These are phyloP conservation scores for Corniculantispora saksenae DNA, from an alignment of 2,329 filamentous ascomycete species.

Conservation along the genomic window DNA sequence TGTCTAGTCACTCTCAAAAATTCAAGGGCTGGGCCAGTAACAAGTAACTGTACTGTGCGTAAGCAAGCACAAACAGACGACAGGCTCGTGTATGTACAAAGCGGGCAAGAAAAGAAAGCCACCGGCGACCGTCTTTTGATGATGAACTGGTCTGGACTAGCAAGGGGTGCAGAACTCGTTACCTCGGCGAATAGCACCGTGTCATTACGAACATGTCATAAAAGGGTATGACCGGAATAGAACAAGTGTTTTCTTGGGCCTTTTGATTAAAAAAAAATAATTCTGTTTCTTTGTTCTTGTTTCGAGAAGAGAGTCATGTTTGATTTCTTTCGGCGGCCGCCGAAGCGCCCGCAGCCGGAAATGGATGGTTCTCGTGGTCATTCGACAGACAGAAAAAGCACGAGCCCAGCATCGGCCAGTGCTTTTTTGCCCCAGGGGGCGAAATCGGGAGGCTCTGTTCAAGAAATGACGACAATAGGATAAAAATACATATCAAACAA, in stretches of 20 bases:
- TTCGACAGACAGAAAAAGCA: constrained; percentile 7
- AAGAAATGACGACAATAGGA: too few species aligned
- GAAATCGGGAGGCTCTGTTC: too few species aligned
- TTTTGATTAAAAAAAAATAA: too few species aligned
- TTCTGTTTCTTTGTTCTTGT: too few species aligned
- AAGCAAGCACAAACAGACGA: too few species aligned
- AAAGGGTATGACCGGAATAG: not conserved
- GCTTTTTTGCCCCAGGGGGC: not conserved
- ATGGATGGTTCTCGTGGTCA: not conserved
- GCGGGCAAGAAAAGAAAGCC: not conserved
- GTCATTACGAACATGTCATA: not conserved
- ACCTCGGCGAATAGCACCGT: not conserved
- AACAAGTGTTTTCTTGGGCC: not conserved
- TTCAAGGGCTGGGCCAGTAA: too few species aligned
- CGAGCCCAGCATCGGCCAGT: not conserved
- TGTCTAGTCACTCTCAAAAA: not conserved
- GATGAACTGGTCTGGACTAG: not conserved
- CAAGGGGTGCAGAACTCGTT: not conserved
- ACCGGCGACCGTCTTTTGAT: too few species aligned
- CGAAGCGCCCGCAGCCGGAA: not conserved
- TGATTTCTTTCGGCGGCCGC: not conserved
- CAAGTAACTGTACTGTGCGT: too few species aligned
- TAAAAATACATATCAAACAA: too few species aligned
- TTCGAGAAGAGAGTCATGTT: not conserved
- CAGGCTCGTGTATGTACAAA: not conserved